Conservation (phyloP, 441 rosid species). For the Metrosideros polymorpha region DNA sequence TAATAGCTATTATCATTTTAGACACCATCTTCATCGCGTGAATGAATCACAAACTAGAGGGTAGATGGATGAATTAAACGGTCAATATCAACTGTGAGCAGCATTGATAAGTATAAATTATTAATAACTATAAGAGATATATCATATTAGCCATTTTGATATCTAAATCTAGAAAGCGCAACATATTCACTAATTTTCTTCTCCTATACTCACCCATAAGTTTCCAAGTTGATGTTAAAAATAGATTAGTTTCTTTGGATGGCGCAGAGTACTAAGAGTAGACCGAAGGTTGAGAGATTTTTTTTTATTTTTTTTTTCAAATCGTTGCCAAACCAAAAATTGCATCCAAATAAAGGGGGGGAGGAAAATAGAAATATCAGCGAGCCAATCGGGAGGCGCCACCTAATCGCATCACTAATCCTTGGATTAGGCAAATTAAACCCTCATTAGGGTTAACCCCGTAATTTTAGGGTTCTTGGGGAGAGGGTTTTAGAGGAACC, state of each 20-base stretch:
- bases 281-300: neutral
- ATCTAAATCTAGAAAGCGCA: neutral
- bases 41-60: neutral
- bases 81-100: accelerated
- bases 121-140: neutral
- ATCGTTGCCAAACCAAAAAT: neutral
- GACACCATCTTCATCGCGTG: accelerated
- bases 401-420: neutral
- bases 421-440: neutral
- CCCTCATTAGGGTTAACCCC: neutral
- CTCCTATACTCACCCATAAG: neutral
- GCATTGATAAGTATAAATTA: neutral
- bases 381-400: neutral
- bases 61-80: accelerated
- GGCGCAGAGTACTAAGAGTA: no score
- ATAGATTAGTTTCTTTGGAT: neutral
- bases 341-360: neutral
- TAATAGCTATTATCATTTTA: accelerated
- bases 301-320: neutral
- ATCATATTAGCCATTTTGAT: accelerated
- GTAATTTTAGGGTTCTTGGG: neutral
- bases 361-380: neutral
- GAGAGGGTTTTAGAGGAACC: neutral
- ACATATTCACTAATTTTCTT: neutral
- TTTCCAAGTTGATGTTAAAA: neutral